Evolutionary conservation across 1,139 yeast species (phyloP).

Genomic region (Pichia inconspicua): DNA sequence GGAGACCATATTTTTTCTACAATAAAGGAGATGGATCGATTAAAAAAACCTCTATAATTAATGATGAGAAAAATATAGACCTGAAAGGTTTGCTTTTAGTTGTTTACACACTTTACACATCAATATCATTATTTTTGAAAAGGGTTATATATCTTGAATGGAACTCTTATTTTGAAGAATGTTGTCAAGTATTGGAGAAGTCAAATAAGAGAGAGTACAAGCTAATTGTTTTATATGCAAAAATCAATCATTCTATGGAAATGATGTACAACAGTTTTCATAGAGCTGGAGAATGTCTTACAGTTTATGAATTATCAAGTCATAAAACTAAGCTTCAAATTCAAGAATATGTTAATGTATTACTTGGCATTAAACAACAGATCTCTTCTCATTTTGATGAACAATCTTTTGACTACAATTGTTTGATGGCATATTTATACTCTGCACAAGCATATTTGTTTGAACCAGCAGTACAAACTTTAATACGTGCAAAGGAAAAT

Average conservation of each 20-base stretch:
- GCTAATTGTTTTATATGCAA: constrained; percentile 50
- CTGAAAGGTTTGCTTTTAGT: constrained; percentile 39
- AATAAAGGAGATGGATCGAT: constrained; percentile 34
- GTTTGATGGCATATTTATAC: constrained; percentile 44
- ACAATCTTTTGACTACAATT: constrained; percentile 32
- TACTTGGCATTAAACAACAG: constrained; percentile 32
- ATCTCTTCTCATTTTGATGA: constrained; percentile 24
- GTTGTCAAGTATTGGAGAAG: constrained; percentile 42
- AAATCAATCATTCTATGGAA: constrained; percentile 55
- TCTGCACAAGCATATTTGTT: constrained; percentile 71
- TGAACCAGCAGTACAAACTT: constrained; percentile 37
- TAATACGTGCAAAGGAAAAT: constrained; percentile 14
- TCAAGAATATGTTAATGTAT: constrained; percentile 36
- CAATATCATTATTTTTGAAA: constrained; percentile 46
- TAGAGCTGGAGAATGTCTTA: constrained; percentile 23
- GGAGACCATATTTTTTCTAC: constrained; percentile 37
- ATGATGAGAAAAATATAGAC: constrained; percentile 31
- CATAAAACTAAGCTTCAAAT: constrained; percentile 31
- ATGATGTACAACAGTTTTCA: constrained; percentile 49
- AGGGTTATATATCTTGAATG: constrained; percentile 47
- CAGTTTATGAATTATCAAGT: constrained; percentile 21
- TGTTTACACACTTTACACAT: constrained; percentile 44
- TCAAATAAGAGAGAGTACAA: constrained; percentile 29
- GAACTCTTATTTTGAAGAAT: constrained; percentile 56
- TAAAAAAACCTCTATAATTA: constrained; percentile 24